A percentile compares a stretch with the other conserved stretches of the same genome.
phyloP scores from a whole-genome alignment of 1,284 basidiomycete genomes.

The Ustilago curta region DNA sequence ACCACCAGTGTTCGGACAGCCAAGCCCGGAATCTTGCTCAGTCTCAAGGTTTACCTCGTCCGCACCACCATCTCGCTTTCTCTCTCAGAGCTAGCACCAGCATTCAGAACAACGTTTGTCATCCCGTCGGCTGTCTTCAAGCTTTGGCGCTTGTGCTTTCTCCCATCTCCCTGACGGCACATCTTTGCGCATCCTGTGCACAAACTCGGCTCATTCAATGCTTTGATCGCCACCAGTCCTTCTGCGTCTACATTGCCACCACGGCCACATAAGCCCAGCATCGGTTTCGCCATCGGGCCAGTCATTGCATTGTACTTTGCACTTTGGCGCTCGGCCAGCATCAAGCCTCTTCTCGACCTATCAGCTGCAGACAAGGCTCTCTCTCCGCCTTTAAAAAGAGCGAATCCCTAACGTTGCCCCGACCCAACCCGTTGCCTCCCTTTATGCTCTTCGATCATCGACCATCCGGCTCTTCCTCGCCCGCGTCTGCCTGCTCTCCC shows the following conservation, averaged over 20 bases:
- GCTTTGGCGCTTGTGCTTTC: neutral
- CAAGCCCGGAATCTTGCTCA: conserved; percentile 23
- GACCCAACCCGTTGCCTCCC: neutral
- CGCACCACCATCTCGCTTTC: neutral
- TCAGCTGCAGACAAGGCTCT: neutral
- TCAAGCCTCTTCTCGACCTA: neutral
- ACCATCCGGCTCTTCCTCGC: neutral
- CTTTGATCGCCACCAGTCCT: neutral
- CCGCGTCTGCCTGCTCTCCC: neutral
- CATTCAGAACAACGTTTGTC: neutral
- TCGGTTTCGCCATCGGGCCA: neutral
- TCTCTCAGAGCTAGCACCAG: neutral
- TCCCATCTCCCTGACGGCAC: neutral
- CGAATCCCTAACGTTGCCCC: no score
- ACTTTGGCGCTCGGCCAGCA: neutral
- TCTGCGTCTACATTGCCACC: neutral
- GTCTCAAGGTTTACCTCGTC: conserved; percentile 27
- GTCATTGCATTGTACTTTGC: neutral
- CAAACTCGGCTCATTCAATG: neutral
- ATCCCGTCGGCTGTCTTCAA: neutral
- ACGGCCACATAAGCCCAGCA: neutral
- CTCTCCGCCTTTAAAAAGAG: neutral
- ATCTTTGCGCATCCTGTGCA: neutral
- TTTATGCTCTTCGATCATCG: neutral
- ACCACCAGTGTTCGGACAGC: conserved; percentile 1